Evolutionary conservation across 2,329 filamentous ascomycete genomes (phyloP).

Genomic region (Aspergillus ustus): DNA sequence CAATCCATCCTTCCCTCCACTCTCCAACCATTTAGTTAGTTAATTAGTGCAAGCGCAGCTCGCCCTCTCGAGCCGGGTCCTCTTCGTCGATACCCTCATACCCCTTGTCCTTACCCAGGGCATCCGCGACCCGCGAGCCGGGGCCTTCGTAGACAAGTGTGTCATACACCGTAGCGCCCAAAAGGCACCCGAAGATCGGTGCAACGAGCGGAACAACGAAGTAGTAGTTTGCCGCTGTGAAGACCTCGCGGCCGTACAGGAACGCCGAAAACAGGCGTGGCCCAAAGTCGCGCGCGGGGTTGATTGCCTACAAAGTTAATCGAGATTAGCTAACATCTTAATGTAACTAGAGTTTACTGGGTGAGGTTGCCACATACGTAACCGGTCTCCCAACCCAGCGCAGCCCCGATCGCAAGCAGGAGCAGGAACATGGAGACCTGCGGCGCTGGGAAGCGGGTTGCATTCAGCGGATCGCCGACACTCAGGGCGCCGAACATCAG

Average conservation of each 20-base stretch:
- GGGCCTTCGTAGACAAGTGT: conserved; percentile 34
- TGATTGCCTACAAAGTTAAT: conserved; percentile 31
- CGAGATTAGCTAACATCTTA: too few species aligned
- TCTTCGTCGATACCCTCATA: background rate
- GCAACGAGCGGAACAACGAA: conserved; percentile 36
- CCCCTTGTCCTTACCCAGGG: conserved; percentile 28
- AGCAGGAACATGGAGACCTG: conserved; percentile 34
- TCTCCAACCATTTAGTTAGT: too few species aligned
- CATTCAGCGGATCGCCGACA: conserved; percentile 34
- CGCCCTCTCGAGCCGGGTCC: background rate
- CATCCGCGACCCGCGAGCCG: conserved; percentile 36
- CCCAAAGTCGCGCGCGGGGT: conserved; percentile 37
- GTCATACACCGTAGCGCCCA: conserved; percentile 35
- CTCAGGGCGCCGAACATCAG: conserved; percentile 36
- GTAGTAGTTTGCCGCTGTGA: conserved; percentile 33
- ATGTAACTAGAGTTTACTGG: too few species aligned
- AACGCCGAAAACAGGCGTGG: conserved; percentile 37
- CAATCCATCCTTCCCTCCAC: too few species aligned
- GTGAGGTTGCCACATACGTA: conserved; percentile 27
- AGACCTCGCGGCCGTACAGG: conserved; percentile 36
- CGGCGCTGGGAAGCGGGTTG: conserved; percentile 29
- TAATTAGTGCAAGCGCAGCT: conserved; percentile 27
- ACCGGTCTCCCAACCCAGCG: conserved; percentile 39
- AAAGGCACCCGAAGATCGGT: conserved; percentile 33
- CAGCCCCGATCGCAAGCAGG: conserved; percentile 34